These are phyloP conservation scores for Candida tunisiensis DNA, from an alignment of 1,139 yeast species.

Conservation along the genomic window DNA sequence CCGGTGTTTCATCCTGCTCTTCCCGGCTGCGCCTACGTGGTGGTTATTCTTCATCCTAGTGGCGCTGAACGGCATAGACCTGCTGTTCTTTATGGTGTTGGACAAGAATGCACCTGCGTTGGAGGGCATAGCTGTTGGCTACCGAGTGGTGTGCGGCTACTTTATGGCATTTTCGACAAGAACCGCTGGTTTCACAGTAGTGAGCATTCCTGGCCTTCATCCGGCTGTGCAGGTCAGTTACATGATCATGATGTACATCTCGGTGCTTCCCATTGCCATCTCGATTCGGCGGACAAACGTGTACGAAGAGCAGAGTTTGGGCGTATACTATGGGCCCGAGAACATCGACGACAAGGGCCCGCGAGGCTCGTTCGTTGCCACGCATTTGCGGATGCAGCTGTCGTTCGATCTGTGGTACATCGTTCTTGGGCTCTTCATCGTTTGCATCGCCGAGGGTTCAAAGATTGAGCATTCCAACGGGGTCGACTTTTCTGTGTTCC, in stretches of 20 bases:
- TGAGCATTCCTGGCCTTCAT: constrained; percentile 53
- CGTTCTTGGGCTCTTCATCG: constrained; percentile 67
- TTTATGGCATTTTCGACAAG: constrained; percentile 88
- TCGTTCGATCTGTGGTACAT: constrained; percentile 94
- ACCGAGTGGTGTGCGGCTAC: constrained; percentile 60
- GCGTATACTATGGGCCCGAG: constrained; percentile 36
- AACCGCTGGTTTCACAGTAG: constrained; percentile 78
- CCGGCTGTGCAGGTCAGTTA: constrained; percentile 91
- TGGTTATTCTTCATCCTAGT: constrained; percentile 71
- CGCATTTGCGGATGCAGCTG: constrained; percentile 81
- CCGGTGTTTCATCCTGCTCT: constrained; percentile 82
- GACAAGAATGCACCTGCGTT: constrained; percentile 29
- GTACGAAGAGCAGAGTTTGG: constrained; percentile 90
- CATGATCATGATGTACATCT: constrained; percentile 94
- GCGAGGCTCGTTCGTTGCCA: constrained; percentile 33
- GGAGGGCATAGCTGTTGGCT: constrained; percentile 41
- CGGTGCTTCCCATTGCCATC: constrained; percentile 89
- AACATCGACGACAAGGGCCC: constrained; percentile 18
- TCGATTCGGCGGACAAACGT: constrained; percentile 94
- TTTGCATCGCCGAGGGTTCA: constrained; percentile 71
- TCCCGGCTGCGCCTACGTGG: constrained; percentile 92
- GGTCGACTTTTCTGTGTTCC: constrained; percentile 58
- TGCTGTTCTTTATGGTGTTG: constrained; percentile 60
- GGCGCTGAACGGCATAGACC: constrained; percentile 56
- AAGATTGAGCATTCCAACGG: constrained; percentile 26